Evolutionary conservation across 2,329 filamentous ascomycete genomes (phyloP).

Genomic region (Pestalotiopsis sp.): DNA sequence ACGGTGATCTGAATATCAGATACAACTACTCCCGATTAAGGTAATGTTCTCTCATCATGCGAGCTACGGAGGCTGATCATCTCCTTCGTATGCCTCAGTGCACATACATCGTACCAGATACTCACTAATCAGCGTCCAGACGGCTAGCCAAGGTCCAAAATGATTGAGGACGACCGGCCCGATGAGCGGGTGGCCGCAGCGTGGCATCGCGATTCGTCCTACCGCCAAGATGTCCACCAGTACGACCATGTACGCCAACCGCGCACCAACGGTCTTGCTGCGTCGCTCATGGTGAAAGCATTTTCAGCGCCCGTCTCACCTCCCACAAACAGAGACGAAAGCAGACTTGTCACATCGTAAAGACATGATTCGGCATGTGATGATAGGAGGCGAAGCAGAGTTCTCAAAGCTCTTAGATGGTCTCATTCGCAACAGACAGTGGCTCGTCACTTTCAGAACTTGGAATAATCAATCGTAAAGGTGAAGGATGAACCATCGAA

Average conservation of each 20-base stretch:
- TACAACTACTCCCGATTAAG: no score
- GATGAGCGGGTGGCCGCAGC: constrained; percentile 4
- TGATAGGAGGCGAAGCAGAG: neutral
- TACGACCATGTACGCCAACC: neutral
- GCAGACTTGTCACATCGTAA: neutral
- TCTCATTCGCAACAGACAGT: no score
- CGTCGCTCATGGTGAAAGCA: neutral
- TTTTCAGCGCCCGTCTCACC: constrained; percentile 1
- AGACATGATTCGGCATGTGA: neutral
- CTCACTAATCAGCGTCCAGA: neutral
- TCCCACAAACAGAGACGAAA: constrained; percentile 4
- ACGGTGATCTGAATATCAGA: no score
- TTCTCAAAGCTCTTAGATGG: no score
- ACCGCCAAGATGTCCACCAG: neutral
- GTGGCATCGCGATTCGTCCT: neutral
- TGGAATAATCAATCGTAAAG: no score
- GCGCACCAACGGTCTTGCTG: neutral
- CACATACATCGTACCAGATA: neutral
- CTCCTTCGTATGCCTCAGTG: neutral
- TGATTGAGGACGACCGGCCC: constrained; percentile 1
- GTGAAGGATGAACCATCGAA: neutral
- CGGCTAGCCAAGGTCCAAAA: neutral
- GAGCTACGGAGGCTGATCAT: neutral
- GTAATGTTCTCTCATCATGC: no score
- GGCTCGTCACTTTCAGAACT: no score